Base-by-base conservation (phyloP, 768 basidiomycete species). In the Suillus alpinus region DNA sequence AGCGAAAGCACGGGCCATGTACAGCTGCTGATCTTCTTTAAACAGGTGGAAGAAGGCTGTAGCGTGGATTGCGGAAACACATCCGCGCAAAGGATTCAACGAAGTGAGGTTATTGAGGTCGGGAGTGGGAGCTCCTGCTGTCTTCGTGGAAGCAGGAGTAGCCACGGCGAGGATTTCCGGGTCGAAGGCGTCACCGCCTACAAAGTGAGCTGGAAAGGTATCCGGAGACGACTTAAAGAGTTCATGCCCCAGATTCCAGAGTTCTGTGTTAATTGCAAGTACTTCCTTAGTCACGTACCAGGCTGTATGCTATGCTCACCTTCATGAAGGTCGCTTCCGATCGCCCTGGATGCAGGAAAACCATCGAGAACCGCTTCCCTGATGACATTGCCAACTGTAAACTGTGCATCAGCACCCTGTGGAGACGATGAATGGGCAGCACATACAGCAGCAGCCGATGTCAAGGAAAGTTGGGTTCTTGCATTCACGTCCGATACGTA, bases 241-340 rank as follows among this genome's bases (percentile, higher is more conserved):
- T 40, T 82, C 76, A 65, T 87, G 85, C 1, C 86, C 86, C 3
- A 80, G 72, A 5, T 82, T 74, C 84, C 83, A 86, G 63, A 83
- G 86, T 6, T 71, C 85, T 86, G 61, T 84, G 41, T 6, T 46
- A 34, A 44, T 12, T 57, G 20, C 5, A 2, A 12, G 23, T 34
- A 12, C 2, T 34, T 32, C 29, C 26, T 29, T 8, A 41, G 13
- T 20, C 8, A 10, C 14, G n/a, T 13, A 51, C 7, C n/a, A 14
- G 3, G n/a, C 10, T 8, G 32, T 18, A 34, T 23, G 12, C 34
- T 13, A 16, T 20, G 23, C 59, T 51, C 36, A 76, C 79, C 76
- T 47, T 70, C 58, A 20, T 65, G 62, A 8, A 79, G 57, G 55
- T 80, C 79, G 6, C 72, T 69, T 10, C 69, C 70, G 26, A 80